Conservation (phyloP, 257 asterid genomes). For the Plantago major region DNA sequence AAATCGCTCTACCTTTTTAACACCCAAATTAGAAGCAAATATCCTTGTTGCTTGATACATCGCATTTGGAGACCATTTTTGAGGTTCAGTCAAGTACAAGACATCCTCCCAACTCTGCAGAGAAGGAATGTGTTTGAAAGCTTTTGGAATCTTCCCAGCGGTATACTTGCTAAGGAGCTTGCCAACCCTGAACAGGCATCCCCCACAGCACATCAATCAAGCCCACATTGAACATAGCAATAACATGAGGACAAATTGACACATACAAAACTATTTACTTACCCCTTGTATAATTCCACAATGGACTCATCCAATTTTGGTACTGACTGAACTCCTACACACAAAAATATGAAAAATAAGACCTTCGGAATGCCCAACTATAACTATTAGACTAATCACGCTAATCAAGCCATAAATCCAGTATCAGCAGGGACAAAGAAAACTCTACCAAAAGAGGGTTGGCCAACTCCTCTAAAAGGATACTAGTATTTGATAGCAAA, state of each 20-base stretch:
- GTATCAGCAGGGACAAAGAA: too few species aligned
- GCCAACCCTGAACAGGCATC: too few species aligned
- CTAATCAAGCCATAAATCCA: background rate
- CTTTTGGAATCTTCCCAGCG: slow-evolving; percentile 86
- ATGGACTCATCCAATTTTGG: slow-evolving; percentile 75
- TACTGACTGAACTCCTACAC: slow-evolving; percentile 50
- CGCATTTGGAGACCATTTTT: slow-evolving; percentile 90
- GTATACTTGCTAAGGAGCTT: slow-evolving; percentile 76
- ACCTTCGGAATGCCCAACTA: background rate
- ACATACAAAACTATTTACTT: slow-evolving; percentile 15
- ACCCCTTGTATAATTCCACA: slow-evolving; percentile 87
- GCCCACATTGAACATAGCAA: background rate
- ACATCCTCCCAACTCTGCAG: slow-evolving; percentile 82
- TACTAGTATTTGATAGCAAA: too few species aligned
- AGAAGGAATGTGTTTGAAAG: slow-evolving; percentile 80
- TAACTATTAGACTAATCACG: background rate
- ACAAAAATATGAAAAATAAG: slow-evolving; percentile 16
- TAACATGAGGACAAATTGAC: background rate
- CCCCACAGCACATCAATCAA: background rate
- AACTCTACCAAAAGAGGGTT: too few species aligned
- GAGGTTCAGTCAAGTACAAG: slow-evolving; percentile 77
- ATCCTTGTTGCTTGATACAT: slow-evolving; percentile 92
- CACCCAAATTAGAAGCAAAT: slow-evolving; percentile 86
- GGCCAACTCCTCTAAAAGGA: too few species aligned
- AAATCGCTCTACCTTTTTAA: slow-evolving; percentile 75